Evolutionary conservation across 257 asterid genomes (phyloP), one percentile per base, ranked within the genome.

Genomic region (Fraxinus americana): DNA sequence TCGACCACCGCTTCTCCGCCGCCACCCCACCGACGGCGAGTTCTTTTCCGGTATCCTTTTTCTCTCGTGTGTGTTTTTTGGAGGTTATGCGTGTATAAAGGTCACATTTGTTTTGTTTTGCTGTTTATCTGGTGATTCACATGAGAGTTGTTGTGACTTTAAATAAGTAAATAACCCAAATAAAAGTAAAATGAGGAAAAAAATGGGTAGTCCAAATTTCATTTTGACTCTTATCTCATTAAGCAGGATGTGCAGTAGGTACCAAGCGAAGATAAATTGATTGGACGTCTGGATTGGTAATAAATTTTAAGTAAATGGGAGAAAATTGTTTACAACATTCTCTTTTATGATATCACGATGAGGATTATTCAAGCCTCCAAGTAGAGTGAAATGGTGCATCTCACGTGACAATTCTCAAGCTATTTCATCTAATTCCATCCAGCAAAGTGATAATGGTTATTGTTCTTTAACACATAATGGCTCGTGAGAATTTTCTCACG

Each of bases 1-100:
- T 67, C 84, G 73, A 21, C 78, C 82, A 66, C 84, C 81, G 38
- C 23, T 72, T 80, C 85, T 89, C 80, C 69, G 48, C 11, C 77
- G 54, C 13, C 85, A 66, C 34, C 74, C 83, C 45, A 52, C 88
- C 73, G 73, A 85, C 84, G 90, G 83, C 5, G 88, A 86, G 65
- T 88, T 85, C 68, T 70, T 71, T 73, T 43, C 77, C 13, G 90
- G 92, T 86, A 69, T 2, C 16, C 12, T 12, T 63, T 75, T 19
- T 25, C 54, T 29, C 21, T 41, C 14, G 14, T 72, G 52, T 12
- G 17, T 69, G 59, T 7, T 21, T 71, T 67, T n/a, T 52, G 70
- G 61, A 70, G 23, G 21, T 29, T 39, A 71, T 17, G 27, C 13
- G 61, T 32, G 29, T 10, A 16, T 8, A 29, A 25, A 70, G 4